These are phyloP conservation scores for Mycena haematopus DNA, from an alignment of 768 basidiomycete genomes.

Conservation along the genomic window DNA sequence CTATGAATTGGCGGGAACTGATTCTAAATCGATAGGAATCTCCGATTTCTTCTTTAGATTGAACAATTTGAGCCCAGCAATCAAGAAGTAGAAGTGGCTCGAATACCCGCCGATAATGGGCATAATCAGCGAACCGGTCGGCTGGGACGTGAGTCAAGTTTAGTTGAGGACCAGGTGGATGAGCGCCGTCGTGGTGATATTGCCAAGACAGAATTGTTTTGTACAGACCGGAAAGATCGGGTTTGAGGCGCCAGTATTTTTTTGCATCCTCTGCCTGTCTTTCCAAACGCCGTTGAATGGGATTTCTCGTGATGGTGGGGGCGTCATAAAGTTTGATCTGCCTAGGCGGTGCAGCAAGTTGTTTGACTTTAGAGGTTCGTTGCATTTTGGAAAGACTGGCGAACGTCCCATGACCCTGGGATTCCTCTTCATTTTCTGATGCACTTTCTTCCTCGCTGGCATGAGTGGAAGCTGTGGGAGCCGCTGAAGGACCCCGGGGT, in stretches of 20 bases:
- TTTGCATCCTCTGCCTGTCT: conserved; percentile 63
- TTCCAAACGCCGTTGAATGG: conserved; percentile 55
- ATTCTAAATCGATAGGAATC: conserved; percentile 69
- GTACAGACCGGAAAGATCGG: conserved; percentile 82
- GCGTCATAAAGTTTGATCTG: conserved; percentile 69
- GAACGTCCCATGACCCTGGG: conserved; percentile 47
- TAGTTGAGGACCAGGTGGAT: conserved; percentile 61
- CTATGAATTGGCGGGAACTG: conserved; percentile 69
- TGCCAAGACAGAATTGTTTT: conserved; percentile 85
- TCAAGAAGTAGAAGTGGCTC: conserved; percentile 88
- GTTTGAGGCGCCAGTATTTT: conserved; percentile 74
- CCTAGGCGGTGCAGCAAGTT: conserved; percentile 57
- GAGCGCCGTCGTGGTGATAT: conserved; percentile 68
- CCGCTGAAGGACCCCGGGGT: conserved; percentile 24
- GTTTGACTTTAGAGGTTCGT: conserved; percentile 64
- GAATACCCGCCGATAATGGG: conserved; percentile 76
- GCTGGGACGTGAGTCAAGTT: conserved; percentile 56
- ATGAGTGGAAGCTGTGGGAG: conserved; percentile 37
- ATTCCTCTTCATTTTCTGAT: conserved; percentile 52
- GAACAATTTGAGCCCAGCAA: conserved; percentile 86
- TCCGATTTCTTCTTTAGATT: conserved; percentile 72
- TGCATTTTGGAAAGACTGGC: conserved; percentile 65
- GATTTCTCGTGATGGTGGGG: conserved; percentile 51
- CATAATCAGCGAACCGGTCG: conserved; percentile 65
- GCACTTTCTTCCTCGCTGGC: conserved; percentile 53